Evolutionary conservation across 371 early-diverging fungal species (phyloP).

Genomic region (Mucor irregularis): DNA sequence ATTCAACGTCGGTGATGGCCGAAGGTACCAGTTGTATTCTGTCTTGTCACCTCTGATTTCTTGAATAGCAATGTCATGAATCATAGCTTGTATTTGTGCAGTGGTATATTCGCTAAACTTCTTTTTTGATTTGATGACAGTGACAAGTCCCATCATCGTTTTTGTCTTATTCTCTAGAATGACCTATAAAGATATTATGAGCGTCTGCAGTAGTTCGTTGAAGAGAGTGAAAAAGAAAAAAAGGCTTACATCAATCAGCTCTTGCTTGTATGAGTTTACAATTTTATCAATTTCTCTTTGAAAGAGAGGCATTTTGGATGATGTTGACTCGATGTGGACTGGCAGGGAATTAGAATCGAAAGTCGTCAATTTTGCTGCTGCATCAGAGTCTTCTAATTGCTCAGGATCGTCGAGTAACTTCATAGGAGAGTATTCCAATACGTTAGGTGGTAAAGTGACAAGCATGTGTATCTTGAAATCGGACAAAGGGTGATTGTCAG

Average conservation of each 20-base stretch:
- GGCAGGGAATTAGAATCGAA: background rate
- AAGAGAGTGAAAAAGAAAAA: too few species aligned
- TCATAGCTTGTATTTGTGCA: constrained; percentile 44
- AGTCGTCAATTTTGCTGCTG: background rate
- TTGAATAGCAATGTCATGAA: constrained; percentile 43
- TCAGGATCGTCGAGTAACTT: background rate
- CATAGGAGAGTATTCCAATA: constrained; percentile 10
- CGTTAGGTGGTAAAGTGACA: background rate
- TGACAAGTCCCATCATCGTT: constrained; percentile 14
- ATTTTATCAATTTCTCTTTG: constrained; percentile 8
- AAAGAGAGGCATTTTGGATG: background rate
- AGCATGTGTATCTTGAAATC: constrained; percentile 14
- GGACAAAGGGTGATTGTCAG: constrained; percentile 14
- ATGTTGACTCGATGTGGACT: background rate
- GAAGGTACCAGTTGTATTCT: constrained; percentile 16
- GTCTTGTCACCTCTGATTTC: constrained; percentile 40
- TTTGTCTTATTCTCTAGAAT: constrained; percentile 38
- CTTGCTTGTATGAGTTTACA: background rate
- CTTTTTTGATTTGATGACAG: constrained; percentile 4
- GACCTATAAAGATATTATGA: constrained; percentile 21
- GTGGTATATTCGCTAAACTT: constrained; percentile 28
- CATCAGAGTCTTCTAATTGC: background rate
- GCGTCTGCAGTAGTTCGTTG: too few species aligned
- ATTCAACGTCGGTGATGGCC: background rate
- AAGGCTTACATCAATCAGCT: background rate